These are phyloP conservation scores for Camillea tinctor DNA, from an alignment of 2,329 filamentous ascomycete species.

Conservation along the genomic window DNA sequence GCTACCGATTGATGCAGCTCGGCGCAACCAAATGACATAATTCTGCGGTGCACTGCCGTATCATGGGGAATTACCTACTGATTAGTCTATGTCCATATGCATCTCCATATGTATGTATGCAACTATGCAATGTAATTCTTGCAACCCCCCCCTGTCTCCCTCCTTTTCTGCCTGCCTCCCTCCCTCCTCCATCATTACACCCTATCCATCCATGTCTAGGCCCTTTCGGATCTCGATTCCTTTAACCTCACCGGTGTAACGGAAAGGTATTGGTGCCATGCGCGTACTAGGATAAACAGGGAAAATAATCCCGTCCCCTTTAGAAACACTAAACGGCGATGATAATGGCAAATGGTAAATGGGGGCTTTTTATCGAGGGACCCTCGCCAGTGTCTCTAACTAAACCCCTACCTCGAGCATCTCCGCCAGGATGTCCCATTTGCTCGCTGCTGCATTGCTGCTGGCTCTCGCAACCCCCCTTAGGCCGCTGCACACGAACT, in stretches of 20 bases:
- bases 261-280: background rate
- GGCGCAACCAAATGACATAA: conserved; percentile 5
- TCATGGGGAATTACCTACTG: background rate
- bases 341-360: too few species aligned
- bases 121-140: too few species aligned
- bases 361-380: too few species aligned
- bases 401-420: conserved; percentile 60
- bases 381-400: conserved; percentile 14
- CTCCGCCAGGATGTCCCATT: conserved; percentile 81
- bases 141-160: too few species aligned
- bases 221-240: conserved; percentile 10
- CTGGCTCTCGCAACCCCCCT: conserved; percentile 73
- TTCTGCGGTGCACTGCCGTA: conserved; percentile 1
- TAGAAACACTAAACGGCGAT: background rate
- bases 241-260: background rate
- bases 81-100: too few species aligned
- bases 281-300: background rate
- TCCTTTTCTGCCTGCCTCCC: too few species aligned
- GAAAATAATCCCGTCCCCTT: background rate
- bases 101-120: too few species aligned
- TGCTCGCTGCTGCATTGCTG: conserved; percentile 55
- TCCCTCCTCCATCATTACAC: background rate
- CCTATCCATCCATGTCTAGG: background rate
- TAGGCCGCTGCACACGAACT: conserved; percentile 71
- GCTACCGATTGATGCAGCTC: background rate